These are phyloP conservation scores for Albifimbria verrucaria DNA, from an alignment of 2,329 filamentous ascomycete species.

Conservation along the genomic window DNA sequence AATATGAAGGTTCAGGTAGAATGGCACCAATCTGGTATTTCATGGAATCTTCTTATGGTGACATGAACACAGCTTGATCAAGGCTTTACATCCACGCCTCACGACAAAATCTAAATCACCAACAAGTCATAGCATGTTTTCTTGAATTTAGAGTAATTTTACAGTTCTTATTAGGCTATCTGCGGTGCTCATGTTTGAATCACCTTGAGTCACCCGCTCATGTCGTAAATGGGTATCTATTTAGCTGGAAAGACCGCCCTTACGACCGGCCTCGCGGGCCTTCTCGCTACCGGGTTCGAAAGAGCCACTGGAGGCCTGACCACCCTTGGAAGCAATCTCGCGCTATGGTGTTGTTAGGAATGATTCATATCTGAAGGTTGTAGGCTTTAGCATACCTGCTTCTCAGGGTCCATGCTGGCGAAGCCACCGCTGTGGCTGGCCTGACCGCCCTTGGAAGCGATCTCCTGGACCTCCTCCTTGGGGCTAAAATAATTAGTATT, in stretches of 20 bases:
- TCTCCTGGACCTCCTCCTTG: slow-evolving; percentile 40
- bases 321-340: slow-evolving; percentile 54
- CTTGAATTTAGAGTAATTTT: too few relatives aligned
- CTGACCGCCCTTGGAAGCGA: slow-evolving; percentile 39
- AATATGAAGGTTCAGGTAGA: too few relatives aligned
- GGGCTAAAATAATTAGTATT: slow-evolving; percentile 18
- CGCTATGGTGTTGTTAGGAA: slow-evolving; percentile 23
- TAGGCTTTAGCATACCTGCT: slow-evolving; percentile 31
- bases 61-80: too few relatives aligned
- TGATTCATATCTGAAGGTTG: slow-evolving; percentile 10
- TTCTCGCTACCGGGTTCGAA: slow-evolving; percentile 52
- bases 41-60: too few relatives aligned
- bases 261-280: slow-evolving; percentile 50
- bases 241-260: slow-evolving; percentile 38
- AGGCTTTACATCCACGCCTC: too few relatives aligned
- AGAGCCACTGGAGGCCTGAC: slow-evolving; percentile 48
- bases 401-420: slow-evolving; percentile 38
- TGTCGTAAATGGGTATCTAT: too few relatives aligned
- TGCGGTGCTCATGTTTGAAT: too few relatives aligned
- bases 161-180: too few relatives aligned
- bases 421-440: slow-evolving; percentile 34
- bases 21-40: too few relatives aligned
- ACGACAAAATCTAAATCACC: too few relatives aligned
- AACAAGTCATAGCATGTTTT: too few relatives aligned
- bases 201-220: too few relatives aligned